phyloP scores from a whole-genome alignment of 768 basidiomycete species.

The Agaricus bisporus region DNA sequence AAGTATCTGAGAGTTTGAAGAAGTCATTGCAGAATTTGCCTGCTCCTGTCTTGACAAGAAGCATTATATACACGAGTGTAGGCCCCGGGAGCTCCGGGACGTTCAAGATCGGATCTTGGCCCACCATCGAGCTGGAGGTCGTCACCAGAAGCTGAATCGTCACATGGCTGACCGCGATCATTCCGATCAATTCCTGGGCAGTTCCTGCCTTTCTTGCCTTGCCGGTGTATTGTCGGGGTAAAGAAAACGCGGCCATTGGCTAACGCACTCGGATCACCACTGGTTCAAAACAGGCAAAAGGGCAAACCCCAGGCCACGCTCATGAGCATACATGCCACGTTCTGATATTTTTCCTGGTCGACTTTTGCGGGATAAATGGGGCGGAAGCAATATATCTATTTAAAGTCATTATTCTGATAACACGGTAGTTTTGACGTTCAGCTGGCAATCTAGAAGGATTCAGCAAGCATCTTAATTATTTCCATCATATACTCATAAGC shows the following conservation, averaged over 20 bases:
- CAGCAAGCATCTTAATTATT: too few relatives aligned
- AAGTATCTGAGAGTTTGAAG: conserved; percentile 25
- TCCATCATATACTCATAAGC: too few relatives aligned
- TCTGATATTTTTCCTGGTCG: too few relatives aligned
- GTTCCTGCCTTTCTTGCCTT: neutral
- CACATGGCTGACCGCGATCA: conserved; percentile 7
- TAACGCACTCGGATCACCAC: conserved; percentile 1
- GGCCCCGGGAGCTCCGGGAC: conserved; percentile 3
- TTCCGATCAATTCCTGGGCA: conserved; percentile 2
- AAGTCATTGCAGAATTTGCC: conserved; percentile 7
- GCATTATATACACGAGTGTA: conserved; percentile 3
- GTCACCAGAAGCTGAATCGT: neutral
- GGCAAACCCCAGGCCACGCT: too few relatives aligned
- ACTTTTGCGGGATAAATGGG: too few relatives aligned
- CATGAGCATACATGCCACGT: neutral
- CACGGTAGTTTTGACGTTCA: neutral
- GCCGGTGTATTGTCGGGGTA: conserved; percentile 6
- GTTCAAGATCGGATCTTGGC: conserved; percentile 7
- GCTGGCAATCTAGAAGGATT: too few relatives aligned
- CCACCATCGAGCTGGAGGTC: conserved; percentile 2
- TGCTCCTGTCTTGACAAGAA: neutral
- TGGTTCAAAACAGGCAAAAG: too few relatives aligned
- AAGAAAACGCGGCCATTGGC: conserved; percentile 3
- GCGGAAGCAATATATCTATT: too few relatives aligned
- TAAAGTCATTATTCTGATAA: too few relatives aligned